Conservation (phyloP, 169 alveolate genomes). For the Eimeria acervulina region DNA sequence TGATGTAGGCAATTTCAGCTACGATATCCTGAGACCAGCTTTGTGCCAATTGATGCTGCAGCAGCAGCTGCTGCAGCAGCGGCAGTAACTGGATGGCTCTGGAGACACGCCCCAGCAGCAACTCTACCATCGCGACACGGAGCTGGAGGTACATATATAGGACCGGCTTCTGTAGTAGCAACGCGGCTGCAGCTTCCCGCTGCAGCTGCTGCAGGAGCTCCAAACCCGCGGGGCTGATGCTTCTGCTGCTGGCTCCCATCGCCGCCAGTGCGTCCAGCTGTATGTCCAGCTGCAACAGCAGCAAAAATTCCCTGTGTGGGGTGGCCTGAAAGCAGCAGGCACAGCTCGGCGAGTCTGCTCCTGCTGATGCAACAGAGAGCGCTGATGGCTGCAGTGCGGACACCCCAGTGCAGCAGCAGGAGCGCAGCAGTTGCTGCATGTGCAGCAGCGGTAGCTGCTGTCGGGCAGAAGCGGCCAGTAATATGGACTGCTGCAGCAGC, state of each 20-base stretch:
- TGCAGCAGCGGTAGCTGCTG: constrained; percentile 73
- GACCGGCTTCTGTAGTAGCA: neutral
- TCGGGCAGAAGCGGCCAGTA: constrained; percentile 32
- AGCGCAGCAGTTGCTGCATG: constrained; percentile 79
- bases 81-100: constrained; percentile 49
- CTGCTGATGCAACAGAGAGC: constrained; percentile 50
- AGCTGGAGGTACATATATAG: constrained; percentile 67
- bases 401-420: constrained; percentile 45
- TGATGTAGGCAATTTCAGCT: constrained; percentile 43
- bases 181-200: constrained; percentile 61
- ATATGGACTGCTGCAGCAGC: constrained; percentile 13
- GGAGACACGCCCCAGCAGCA: constrained; percentile 63
- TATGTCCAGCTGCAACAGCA: constrained; percentile 65
- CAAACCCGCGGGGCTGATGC: constrained; percentile 36
- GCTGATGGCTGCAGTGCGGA: constrained; percentile 32
- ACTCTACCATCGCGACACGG: constrained; percentile 64
- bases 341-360: constrained; percentile 44
- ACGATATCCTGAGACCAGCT: constrained; percentile 18
- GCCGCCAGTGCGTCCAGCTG: constrained; percentile 54
- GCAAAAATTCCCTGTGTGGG: neutral
- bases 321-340: constrained; percentile 51
- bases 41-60: constrained; percentile 38
- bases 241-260: constrained; percentile 41
- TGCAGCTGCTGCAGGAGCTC: constrained; percentile 64
- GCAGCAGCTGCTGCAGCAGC: constrained; percentile 61